These are phyloP conservation scores for Cochlearia excelsa DNA, from an alignment of 345 rosid species.

Conservation along the genomic window DNA sequence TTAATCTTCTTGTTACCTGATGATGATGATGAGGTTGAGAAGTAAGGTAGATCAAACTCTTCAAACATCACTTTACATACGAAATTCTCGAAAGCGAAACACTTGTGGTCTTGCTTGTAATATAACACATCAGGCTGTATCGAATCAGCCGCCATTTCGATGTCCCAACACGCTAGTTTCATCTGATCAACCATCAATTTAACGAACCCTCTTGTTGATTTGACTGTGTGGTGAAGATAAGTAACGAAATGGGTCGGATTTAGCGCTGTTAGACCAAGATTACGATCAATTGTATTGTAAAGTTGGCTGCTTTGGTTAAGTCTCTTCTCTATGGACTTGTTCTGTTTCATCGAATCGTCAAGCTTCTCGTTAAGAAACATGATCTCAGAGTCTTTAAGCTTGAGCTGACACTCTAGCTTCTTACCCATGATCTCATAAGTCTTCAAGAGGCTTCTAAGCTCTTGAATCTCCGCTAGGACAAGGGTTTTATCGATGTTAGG, in stretches of 20 bases:
- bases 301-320: conserved; percentile 65
- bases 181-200: conserved; percentile 56
- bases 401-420: conserved; percentile 69
- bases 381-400: conserved; percentile 75
- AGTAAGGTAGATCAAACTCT: conserved; percentile 56
- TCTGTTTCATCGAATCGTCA: conserved; percentile 47
- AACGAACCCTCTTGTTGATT: conserved; percentile 68
- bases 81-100: conserved; percentile 74
- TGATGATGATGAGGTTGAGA: conserved; percentile 37
- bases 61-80: conserved; percentile 76
- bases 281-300: conserved; percentile 39
- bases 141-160: conserved; percentile 59
- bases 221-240: conserved; percentile 55
- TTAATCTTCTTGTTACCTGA: conserved; percentile 34
- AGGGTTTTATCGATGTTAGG: conserved; percentile 52
- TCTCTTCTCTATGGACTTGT: conserved; percentile 56
- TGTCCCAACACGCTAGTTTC: conserved; percentile 71
- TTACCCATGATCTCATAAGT: conserved; percentile 62
- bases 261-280: conserved; percentile 50
- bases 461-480: conserved; percentile 67
- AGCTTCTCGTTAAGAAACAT: conserved; percentile 59
- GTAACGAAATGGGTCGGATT: conserved; percentile 50
- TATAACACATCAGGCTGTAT: conserved; percentile 49
- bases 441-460: conserved; percentile 57
- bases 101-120: conserved; percentile 62